Percentiles rank a stretch among this genome's conserved stretches.
Conservation (phyloP, 2,329 filamentous ascomycete species). For the Alternaria sp. region DNA sequence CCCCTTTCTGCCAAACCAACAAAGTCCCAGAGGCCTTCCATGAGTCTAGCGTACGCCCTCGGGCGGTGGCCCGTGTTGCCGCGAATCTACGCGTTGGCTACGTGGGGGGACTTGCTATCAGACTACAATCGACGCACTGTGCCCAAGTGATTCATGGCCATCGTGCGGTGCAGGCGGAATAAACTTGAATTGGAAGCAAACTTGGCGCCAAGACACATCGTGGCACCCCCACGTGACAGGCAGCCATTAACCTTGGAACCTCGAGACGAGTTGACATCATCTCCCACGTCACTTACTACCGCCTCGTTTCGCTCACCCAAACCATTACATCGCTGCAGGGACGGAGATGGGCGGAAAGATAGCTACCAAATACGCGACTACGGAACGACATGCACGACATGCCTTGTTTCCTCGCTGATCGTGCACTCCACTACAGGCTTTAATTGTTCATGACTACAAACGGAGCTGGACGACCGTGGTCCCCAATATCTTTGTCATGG, state of each 20-base stretch:
- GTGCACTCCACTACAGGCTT: background rate
- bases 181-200: conserved; percentile 5
- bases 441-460: background rate
- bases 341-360: conserved; percentile 7
- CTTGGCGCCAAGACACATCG: background rate
- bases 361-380: conserved; percentile 3
- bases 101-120: conserved; percentile 1
- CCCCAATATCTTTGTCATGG: background rate
- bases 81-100: background rate
- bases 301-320: background rate
- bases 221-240: conserved; percentile 1
- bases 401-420: conserved; percentile 12
- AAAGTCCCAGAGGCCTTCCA: background rate
- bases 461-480: background rate
- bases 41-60: conserved; percentile 1
- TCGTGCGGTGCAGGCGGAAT: conserved; percentile 3
- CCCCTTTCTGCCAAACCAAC: conserved; percentile 14
- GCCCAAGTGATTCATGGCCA: conserved; percentile 6
- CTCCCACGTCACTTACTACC: conserved; percentile 1
- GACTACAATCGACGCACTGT: conserved; percentile 4
- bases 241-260: background rate
- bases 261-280: background rate
- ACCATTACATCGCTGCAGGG: background rate
- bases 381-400: conserved; percentile 12
- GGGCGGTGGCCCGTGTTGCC: background rate